Evolutionary conservation across 768 basidiomycete species (phyloP), one percentile per base, ranked within the genome.

Genomic region (Xerocomellus dryophilus): DNA sequence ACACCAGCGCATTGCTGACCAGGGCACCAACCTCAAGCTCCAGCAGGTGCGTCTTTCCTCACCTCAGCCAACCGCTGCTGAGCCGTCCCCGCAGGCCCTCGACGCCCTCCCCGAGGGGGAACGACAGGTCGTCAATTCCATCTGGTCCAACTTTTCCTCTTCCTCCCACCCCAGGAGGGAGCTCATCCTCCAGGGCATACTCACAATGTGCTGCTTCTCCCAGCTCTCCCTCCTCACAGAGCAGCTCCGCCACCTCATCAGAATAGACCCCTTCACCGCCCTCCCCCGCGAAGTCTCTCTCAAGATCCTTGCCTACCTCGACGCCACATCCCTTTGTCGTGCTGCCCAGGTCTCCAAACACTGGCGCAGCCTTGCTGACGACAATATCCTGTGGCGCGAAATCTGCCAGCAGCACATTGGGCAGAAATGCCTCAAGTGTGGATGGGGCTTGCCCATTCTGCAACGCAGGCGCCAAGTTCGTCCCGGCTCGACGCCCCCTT

Each of bases 391-490:
- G 45, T 99, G 97, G 97, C 81, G 88, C 38, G 85, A 86, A 20
- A 98, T 99, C 68, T 98, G 97, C 70, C 93, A 96, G 66, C 97
- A 99, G 68, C 97, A 99, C 58, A 98, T 99, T 51, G 96, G 96
- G 18, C 86, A 93, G 64, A 96, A 93, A 65, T 99, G 97, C 64
- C 83, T 81, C 62, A 97, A 96, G 70, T 98, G 97, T 62, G 97
- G 97, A 3, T 98, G 96, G 95, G 95, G 94, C 17, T 76, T 99
- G 42, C 97, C 97, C 15, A 78, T 97, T 34, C 77, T 99, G 20
- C 91, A 96, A 70, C 86, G 83, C 65, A 83, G 82, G 58, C 79
- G 85, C 23, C 58, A 72, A 23, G 72, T 76, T 56, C 76, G 76
- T 42, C 64, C 74, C 8, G 62, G 64, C n/a, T 76, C 74, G 7